These are phyloP conservation scores for Biscogniauxia marginata DNA, from an alignment of 2,329 filamentous ascomycete genomes.

Conservation along the genomic window DNA sequence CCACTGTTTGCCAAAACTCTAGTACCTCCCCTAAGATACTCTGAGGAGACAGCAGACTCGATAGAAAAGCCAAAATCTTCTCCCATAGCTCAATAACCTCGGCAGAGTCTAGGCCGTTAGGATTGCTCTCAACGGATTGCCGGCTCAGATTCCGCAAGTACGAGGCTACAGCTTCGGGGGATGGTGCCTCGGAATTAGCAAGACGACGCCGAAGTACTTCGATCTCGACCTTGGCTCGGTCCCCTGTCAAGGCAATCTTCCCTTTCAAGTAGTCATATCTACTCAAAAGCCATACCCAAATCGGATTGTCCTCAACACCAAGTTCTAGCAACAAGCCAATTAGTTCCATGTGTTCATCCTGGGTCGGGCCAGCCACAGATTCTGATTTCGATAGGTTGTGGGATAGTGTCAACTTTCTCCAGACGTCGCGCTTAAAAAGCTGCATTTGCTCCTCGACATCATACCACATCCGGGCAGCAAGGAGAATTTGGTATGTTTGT, in stretches of 20 bases:
- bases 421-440: conserved; percentile 83
- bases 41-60: conserved; percentile 69
- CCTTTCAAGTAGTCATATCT: conserved; percentile 86
- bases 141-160: conserved; percentile 74
- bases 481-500: conserved; percentile 81
- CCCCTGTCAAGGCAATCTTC: conserved; percentile 76
- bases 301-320: conserved; percentile 92
- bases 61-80: conserved; percentile 74
- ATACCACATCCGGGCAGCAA: conserved; percentile 92
- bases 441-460: conserved; percentile 88
- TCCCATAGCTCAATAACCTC: conserved; percentile 93
- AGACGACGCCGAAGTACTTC: conserved; percentile 84
- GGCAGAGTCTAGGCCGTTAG: conserved; percentile 68
- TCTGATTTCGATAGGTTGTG: conserved; percentile 57
- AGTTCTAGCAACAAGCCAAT: conserved; percentile 88
- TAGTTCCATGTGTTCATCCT: conserved; percentile 86
- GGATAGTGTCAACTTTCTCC: conserved; percentile 73
- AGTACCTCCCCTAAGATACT: conserved; percentile 86
- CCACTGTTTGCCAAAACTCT: conserved; percentile 90
- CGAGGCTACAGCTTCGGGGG: conserved; percentile 65
- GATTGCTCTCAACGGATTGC: conserved; percentile 61
- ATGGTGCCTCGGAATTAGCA: conserved; percentile 70
- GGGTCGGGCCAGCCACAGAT: conserved; percentile 52
- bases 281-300: conserved; percentile 92
- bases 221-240: conserved; percentile 87